Percentiles rank a stretch among this genome's conserved stretches.
Evolutionary conservation across 2,329 filamentous ascomycete species (phyloP).

Genomic region (Dactylonectria macrodidyma): DNA sequence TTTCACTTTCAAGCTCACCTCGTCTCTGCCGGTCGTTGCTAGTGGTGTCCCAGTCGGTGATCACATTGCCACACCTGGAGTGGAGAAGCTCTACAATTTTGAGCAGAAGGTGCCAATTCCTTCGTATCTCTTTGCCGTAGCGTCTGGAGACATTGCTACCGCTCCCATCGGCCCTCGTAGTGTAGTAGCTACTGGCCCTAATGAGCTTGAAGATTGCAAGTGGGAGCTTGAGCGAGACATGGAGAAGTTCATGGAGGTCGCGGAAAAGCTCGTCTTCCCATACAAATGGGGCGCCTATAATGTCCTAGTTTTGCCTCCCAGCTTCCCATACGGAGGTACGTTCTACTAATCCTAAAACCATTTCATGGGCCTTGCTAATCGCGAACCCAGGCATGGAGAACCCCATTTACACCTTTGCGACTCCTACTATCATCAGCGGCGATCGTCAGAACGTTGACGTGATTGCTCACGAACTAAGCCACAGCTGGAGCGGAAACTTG

Average conservation of each 20-base stretch:
- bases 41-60: conserved; percentile 78
- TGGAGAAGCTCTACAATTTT: conserved; percentile 83
- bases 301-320: conserved; percentile 89
- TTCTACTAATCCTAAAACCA: conserved; percentile 17
- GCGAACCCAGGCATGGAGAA: conserved; percentile 81
- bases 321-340: conserved; percentile 88
- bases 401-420: conserved; percentile 94
- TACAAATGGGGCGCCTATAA: conserved; percentile 98
- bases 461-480: conserved; percentile 86
- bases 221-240: conserved; percentile 95
- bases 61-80: conserved; percentile 60
- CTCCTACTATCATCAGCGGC: conserved; percentile 93
- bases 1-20: conserved; percentile 89
- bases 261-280: conserved; percentile 85
- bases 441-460: conserved; percentile 95
- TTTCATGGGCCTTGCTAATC: conserved; percentile 12
- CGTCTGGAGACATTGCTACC: conserved; percentile 85
- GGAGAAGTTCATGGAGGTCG: conserved; percentile 90
- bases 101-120: conserved; percentile 94
- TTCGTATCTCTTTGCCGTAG: conserved; percentile 94
- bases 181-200: conserved; percentile 88
- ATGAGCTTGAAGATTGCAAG: conserved; percentile 86
- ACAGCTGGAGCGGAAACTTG: conserved; percentile 91
- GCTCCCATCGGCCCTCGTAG: conserved; percentile 91
- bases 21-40: conserved; percentile 89